phyloP scores from a whole-genome alignment of 495 filamentous ascomycete genomes.

The Annulohypoxylon maeteangense region DNA sequence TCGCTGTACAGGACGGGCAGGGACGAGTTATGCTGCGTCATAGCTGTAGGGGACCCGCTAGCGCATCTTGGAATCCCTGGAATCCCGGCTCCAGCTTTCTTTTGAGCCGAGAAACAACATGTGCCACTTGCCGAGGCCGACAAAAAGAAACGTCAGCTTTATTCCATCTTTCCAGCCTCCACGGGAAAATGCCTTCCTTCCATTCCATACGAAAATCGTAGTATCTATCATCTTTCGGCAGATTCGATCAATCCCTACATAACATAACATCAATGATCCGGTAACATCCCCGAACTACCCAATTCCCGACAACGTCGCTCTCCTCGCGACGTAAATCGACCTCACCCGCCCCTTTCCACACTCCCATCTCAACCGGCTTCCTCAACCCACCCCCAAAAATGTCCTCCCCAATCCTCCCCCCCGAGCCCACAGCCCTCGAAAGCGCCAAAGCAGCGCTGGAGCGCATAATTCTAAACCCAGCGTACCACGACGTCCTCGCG shows the following conservation, averaged over 20 bases:
- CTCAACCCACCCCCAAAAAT: neutral
- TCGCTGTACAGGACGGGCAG: neutral
- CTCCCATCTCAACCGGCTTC: neutral
- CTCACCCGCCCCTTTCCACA: neutral
- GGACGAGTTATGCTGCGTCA: conserved; percentile 20
- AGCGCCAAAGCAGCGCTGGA: conserved; percentile 63
- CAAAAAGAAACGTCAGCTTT: conserved; percentile 6
- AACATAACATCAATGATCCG: conserved; percentile 25
- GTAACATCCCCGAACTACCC: conserved; percentile 4
- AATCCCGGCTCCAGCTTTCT: conserved; percentile 20
- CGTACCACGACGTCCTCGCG: conserved; percentile 81
- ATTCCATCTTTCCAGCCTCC: neutral
- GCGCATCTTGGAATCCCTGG: conserved; percentile 5
- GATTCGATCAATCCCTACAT: neutral
- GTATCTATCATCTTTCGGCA: neutral
- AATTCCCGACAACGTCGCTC: conserved; percentile 2
- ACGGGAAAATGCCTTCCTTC: neutral
- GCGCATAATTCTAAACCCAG: conserved; percentile 79
- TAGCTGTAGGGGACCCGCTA: conserved; percentile 20
- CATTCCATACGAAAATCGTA: neutral
- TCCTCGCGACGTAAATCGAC: conserved; percentile 4
- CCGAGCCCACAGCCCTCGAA: conserved; percentile 5
- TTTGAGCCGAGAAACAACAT: conserved; percentile 37
- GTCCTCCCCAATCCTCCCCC: neutral
- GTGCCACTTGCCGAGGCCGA: conserved; percentile 38